Base-by-base conservation (phyloP, 257 asterid genomes). In the Primulina tabacum region DNA sequence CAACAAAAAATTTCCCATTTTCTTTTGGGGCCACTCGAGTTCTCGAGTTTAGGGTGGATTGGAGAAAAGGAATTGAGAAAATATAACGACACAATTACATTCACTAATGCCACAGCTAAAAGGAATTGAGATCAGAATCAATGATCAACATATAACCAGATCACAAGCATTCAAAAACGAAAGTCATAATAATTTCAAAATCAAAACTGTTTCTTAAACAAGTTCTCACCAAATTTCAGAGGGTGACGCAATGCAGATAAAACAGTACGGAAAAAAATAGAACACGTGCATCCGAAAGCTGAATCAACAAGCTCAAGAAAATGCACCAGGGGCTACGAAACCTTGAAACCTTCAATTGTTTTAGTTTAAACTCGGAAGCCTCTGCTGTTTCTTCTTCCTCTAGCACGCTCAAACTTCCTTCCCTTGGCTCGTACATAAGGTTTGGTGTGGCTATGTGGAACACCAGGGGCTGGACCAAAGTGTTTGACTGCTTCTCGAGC, bases 391-490 rank as follows among this genome's bases (percentile, higher is more conserved):
- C 98, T 84, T 50, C 68, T 83, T 69, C 98, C 98, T 73, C 98
- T 83, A 4, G 98, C 98, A 0, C 82, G 79, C 88, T 92, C 98
- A 35, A 92, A 92, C 74, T 92, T 92, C 80, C 98, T 83, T 65
- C 98, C 98, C 87, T 90, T 88, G 18, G 98, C 43, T 59, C 98
- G 87, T 57, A 92, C 97, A 59, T 87, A 92, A 2, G 97, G 98
- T 82, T 92, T 92, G 75, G 97, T 85, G 80, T 90, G 97, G 76
- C 98, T 92, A 87, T 88, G 96, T 1, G 98, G 98, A 20, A 92
- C 98, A 79, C 98, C 98, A 26, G 98, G 98, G 53, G 98, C 98
- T n/a, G 96, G 92, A n/a, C 98, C 98, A 73, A 92, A 92, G 85
- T 92, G 98, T 80, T 79, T 92, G 74, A 90, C 97, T 37, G 97